Base-by-base conservation (phyloP, 768 basidiomycete genomes). In the Chlorophyllum brunneum region DNA sequence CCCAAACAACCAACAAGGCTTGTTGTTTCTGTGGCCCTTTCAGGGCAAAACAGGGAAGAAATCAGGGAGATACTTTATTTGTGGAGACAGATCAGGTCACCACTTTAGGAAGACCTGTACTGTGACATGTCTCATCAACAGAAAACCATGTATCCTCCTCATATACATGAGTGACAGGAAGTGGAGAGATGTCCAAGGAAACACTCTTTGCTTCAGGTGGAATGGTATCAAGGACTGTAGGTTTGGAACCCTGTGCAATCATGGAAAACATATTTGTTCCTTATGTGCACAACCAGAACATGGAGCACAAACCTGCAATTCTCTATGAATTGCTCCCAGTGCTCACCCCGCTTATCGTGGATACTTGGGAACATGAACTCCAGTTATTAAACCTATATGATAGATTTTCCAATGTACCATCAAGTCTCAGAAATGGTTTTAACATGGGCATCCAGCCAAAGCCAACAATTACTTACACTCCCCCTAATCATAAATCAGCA, bases 401-500 rank as follows among this genome's bases (percentile, higher is more conserved):
- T 22, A 15, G 23, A n/a, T 65, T 61, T 26, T 3, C 47, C 2
- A 62, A 67, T 52, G 40, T 65, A n/a, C 61, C 58, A 22, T 42
- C 5, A 1, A 59, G 62, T 39, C 56, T 67, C 33, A 27, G 50
- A 13, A 7, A 54, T 27, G 59, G 65, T 11, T 67, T 66, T 51
- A 51, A 61, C 39, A 58, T 66, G 54, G 64, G 61, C 2, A 39
- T 63, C 13, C 39, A 46, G 8, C 47, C 54, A 1, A 20, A 24
- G 0, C 5, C 56, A 18, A 1, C 26, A 2, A 16, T 51, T 1
- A 51, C 62, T 2, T 61, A 55, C 40, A 62, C 47, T 11, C 62
- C 62, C 6, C 45, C 51, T 43, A 66, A 66, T 56, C 63, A 62
- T 49, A 10, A 36, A 1, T 66, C 62, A 5, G 55, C 63, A 3